Percentiles rank a stretch among this genome's conserved stretches.
phyloP scores from a whole-genome alignment of 345 rosid genomes.

The Lepidium africanum region DNA sequence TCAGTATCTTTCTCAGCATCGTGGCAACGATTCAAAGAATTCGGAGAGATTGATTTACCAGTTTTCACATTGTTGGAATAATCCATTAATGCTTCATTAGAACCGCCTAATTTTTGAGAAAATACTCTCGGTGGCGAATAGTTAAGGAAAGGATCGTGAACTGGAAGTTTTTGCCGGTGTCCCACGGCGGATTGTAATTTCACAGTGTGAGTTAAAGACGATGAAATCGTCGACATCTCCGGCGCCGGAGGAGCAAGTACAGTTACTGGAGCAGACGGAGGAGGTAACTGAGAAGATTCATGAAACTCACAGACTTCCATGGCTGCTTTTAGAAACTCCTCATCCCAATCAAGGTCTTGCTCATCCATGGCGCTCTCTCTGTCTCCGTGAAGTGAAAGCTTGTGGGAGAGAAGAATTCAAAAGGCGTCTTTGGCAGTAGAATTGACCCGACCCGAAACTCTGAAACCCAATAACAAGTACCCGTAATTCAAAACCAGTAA shows the following conservation, averaged over 20 bases:
- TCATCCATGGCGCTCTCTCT: slow-evolving; percentile 20
- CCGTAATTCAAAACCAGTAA: too few species aligned
- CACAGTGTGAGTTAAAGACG: neutral
- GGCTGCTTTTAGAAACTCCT: slow-evolving; percentile 39
- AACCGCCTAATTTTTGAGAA: slow-evolving; percentile 40
- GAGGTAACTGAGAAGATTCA: slow-evolving; percentile 21
- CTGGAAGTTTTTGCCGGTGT: neutral
- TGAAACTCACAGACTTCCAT: slow-evolving; percentile 36
- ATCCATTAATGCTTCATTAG: neutral
- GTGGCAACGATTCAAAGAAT: slow-evolving; percentile 12
- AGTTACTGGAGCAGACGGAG: neutral
- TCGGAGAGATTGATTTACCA: slow-evolving; percentile 20
- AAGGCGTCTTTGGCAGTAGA: neutral
- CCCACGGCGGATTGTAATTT: slow-evolving; percentile 9
- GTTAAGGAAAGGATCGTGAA: slow-evolving; percentile 17
- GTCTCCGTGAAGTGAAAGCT: neutral
- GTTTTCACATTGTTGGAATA: neutral
- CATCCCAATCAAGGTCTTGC: slow-evolving; percentile 50
- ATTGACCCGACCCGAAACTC: slow-evolving; percentile 12
- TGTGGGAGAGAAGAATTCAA: neutral
- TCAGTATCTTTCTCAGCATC: slow-evolving; percentile 41
- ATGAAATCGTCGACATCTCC: neutral
- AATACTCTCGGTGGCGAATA: slow-evolving; percentile 80
- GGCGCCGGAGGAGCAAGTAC: slow-evolving; percentile 16
- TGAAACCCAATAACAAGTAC: neutral